Conservation (phyloP, 805 yeast genomes). For the Komagataella ulmi region DNA sequence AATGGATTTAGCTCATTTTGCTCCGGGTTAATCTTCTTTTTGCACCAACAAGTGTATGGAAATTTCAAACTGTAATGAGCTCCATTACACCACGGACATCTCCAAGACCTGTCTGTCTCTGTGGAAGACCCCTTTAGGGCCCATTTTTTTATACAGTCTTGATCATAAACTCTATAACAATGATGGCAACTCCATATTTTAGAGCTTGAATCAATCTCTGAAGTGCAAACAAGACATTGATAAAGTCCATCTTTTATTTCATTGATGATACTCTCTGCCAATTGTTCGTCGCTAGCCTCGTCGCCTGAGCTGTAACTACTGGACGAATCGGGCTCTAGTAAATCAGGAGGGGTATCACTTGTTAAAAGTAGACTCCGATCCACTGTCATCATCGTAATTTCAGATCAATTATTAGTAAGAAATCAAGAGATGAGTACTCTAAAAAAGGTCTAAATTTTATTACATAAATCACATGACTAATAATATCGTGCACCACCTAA, state of each 20-base stretch:
- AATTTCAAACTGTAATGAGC: conserved; percentile 33
- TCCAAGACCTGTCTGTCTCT: conserved; percentile 48
- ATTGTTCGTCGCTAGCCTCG: conserved; percentile 6
- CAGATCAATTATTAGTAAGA: not conserved
- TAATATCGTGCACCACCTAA: not conserved
- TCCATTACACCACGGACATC: conserved; percentile 74
- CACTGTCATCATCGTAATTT: not conserved
- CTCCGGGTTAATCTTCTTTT: conserved; percentile 55
- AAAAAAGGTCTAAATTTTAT: too few relatives aligned
- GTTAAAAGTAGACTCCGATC: not conserved
- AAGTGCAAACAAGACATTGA: conserved; percentile 79
- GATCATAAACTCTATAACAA: conserved; percentile 77
- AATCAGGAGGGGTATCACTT: not conserved
- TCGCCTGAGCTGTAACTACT: not conserved
- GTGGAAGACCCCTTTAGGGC: conserved; percentile 64
- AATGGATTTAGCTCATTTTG: conserved; percentile 54
- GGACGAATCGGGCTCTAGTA: not conserved
- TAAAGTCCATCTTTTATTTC: conserved; percentile 63
- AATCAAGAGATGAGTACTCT: too few relatives aligned
- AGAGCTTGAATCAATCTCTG: conserved; percentile 56
- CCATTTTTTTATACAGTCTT: conserved; percentile 82
- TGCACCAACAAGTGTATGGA: conserved; percentile 79
- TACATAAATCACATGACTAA: not conserved
- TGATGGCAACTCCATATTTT: conserved; percentile 66
- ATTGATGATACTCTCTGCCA: conserved; percentile 28